phyloP scores from a whole-genome alignment of 2,329 filamentous ascomycete species.

The Aspergillus sp. region DNA sequence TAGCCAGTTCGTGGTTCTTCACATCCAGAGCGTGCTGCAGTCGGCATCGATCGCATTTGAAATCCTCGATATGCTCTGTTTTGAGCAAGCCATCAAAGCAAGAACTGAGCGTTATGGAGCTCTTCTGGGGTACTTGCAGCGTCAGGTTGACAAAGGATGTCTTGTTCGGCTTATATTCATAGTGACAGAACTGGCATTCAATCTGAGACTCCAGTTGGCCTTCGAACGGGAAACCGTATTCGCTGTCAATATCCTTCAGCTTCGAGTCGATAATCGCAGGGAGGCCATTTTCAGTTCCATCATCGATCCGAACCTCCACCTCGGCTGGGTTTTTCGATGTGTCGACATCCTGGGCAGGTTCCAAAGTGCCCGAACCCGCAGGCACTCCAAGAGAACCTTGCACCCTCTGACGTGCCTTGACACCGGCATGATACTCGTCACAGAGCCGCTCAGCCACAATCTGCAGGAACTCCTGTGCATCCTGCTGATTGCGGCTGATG shows the following conservation, averaged over 20 bases:
- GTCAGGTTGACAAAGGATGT: constrained; percentile 91
- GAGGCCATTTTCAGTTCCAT: constrained; percentile 26
- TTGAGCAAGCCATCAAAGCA: constrained; percentile 95
- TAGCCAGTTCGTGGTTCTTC: constrained; percentile 57
- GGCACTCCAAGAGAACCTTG: constrained; percentile 16
- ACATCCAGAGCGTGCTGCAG: constrained; percentile 71
- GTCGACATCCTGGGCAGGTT: constrained; percentile 5
- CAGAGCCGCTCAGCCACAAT: constrained; percentile 86
- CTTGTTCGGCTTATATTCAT: constrained; percentile 77
- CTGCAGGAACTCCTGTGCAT: constrained; percentile 95
- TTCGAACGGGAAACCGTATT: constrained; percentile 77
- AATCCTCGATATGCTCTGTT: constrained; percentile 93
- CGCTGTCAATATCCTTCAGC: constrained; percentile 33
- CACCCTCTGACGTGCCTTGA: constrained; percentile 58
- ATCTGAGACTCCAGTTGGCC: constrained; percentile 92
- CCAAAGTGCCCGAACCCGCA: constrained; percentile 10
- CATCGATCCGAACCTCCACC: constrained; percentile 33
- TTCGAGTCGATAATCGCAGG: constrained; percentile 34
- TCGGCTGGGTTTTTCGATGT: constrained; percentile 19
- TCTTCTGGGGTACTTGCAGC: constrained; percentile 80
- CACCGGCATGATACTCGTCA: constrained; percentile 88
- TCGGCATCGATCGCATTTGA: constrained; percentile 89
- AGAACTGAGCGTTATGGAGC: constrained; percentile 72
- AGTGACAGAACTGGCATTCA: constrained; percentile 83
- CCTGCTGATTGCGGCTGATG: constrained; percentile 92